Conservation (phyloP, 78 protist genomes). For the Diacronema lutheri region DNA sequence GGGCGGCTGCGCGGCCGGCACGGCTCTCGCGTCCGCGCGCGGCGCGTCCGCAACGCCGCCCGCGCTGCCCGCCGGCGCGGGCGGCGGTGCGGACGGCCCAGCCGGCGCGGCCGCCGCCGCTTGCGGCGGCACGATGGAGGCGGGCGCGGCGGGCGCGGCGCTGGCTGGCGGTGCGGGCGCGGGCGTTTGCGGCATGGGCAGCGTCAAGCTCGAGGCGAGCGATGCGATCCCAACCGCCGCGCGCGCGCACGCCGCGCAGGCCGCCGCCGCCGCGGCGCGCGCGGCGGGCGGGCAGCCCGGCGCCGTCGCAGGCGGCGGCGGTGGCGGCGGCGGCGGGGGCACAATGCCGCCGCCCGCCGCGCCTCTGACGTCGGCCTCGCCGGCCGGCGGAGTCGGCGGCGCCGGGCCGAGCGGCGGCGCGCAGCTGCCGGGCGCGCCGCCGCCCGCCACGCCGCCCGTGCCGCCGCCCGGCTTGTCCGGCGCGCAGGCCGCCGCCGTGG, state of each 20-base stretch:
- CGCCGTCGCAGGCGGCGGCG: neutral
- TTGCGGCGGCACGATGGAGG: neutral
- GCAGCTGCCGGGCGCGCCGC: no score
- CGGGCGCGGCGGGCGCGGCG: neutral
- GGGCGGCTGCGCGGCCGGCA: no score
- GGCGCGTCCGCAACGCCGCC: no score
- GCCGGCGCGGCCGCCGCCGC: neutral
- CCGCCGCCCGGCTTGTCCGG: no score
- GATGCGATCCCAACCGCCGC: neutral
- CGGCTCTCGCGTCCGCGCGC: no score
- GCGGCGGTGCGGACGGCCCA: neutral
- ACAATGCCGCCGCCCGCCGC: neutral
- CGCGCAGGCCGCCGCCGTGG: no score
- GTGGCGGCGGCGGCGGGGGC: neutral
- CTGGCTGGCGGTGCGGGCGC: neutral
- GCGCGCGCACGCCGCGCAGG: neutral
- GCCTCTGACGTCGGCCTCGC: neutral
- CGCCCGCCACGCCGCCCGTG: no score
- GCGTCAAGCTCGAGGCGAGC: no score
- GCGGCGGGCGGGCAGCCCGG: neutral
- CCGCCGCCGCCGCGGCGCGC: neutral
- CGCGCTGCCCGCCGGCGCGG: neutral
- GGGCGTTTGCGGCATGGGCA: neutral
- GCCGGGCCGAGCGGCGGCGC: no score
- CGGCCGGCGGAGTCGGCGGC: neutral